Evolutionary conservation across 2,329 filamentous ascomycete genomes (phyloP), one percentile per base, ranked within the genome.

Genomic region (Didymella exigua): DNA sequence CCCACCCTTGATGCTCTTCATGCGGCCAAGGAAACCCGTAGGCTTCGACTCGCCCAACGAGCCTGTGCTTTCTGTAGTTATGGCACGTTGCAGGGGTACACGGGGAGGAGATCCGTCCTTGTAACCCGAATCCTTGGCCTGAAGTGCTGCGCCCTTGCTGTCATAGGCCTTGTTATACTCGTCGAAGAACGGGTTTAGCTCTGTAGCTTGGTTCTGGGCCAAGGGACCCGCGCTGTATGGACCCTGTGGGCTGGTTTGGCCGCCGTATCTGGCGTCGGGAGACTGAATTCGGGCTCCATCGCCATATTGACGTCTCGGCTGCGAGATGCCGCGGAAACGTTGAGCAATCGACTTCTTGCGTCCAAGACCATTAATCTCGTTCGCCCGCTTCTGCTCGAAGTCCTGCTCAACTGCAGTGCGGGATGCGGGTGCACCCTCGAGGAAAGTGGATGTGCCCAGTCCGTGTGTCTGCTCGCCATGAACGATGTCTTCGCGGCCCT

Each of bases 301-400:
- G 21, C 79, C 78, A 54, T 82, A 83, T 21, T 85, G 83, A 44
- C 86, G 85, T 44, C 86, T 85, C n/a, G 83, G 84, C 58, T 87
- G 87, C 72, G 88, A 91, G 67, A 96, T 92, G 61, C 90, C 89
- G 34, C 92, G 89, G 72, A 99, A 89, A 51, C 93, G 90, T 73
- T 97, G 92, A 2, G 92, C 95, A 56, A 99, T 81, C 24, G 93
- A 97, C 80, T 97, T 97, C 82, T 97, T 98, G 56, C 95, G 87
- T 63, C 89, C 86, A 36, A 99, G 76, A 5, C 82, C 81, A 21
- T 71, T 77, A 26, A 77, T 76, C 16, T 73, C 62, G 23, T 70
- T 47, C 57, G 21, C 70, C 63, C 54, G 84, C 41, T 73, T 82
- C 16, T 82, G 83, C 58, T 90, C 91, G 27, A 84, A 88, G 67